Percentiles rank a stretch among this genome's conserved stretches.
These are phyloP conservation scores for Neurospora pannonica DNA, from an alignment of 495 filamentous ascomycete species.

Conservation along the genomic window DNA sequence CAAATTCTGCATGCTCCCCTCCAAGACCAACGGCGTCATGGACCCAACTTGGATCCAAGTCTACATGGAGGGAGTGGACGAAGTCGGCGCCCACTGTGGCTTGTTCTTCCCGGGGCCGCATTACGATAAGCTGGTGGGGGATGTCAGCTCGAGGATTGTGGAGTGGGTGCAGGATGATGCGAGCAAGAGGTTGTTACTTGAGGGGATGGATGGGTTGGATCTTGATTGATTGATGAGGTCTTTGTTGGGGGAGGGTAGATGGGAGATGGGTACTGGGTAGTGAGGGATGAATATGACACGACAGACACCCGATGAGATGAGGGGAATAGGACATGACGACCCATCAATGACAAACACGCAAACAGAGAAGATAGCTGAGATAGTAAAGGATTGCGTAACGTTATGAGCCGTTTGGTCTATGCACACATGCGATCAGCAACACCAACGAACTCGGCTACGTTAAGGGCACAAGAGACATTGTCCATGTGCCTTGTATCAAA, in stretches of 20 bases:
- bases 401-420: background rate
- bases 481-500: background rate
- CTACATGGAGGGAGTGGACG: constrained; percentile 73
- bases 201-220: constrained; percentile 5
- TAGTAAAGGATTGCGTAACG: background rate
- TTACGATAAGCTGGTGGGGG: constrained; percentile 69
- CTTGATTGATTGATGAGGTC: background rate
- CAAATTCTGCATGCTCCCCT: constrained; percentile 72
- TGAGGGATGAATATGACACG: background rate
- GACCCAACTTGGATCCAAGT: constrained; percentile 63
- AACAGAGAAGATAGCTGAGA: background rate
- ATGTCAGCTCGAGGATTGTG: constrained; percentile 60
- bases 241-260: background rate
- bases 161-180: constrained; percentile 60
- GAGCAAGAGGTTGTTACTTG: constrained; percentile 24
- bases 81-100: constrained; percentile 77
- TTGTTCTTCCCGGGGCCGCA: constrained; percentile 62
- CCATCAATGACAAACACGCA: background rate
- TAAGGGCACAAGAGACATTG: background rate
- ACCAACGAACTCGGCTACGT: background rate
- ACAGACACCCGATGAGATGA: background rate
- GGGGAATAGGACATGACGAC: background rate
- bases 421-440: background rate
- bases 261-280: background rate
- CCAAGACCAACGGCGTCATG: constrained; percentile 30